Conservation (phyloP, 108 stramenopile genomes). For the Seminavis robusta region DNA sequence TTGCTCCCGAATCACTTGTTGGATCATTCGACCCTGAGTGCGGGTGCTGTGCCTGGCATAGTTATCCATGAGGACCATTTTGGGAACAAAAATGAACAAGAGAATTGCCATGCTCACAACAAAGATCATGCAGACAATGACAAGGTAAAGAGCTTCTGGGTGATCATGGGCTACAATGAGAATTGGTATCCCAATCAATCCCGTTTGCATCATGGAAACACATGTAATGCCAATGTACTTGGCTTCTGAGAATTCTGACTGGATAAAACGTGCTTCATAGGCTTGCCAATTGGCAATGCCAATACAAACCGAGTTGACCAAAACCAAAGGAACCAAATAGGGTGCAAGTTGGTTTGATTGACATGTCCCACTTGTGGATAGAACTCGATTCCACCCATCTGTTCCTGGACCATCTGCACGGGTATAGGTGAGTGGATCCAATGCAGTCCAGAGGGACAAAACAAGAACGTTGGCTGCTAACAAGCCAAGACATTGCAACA, state of each 20-base stretch:
- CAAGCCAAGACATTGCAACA: constrained; percentile 31
- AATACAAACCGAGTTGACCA: constrained; percentile 22
- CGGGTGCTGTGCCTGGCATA: too few relatives aligned
- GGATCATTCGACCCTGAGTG: too few relatives aligned
- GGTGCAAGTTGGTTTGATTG: constrained; percentile 2
- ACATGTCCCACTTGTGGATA: constrained; percentile 19
- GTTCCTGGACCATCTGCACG: constrained; percentile 9
- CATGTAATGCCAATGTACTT: constrained; percentile 28
- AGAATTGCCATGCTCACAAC: constrained; percentile 14
- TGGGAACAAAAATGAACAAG: constrained; percentile 38
- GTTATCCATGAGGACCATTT: constrained; percentile 15
- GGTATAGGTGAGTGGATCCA: constrained; percentile 30
- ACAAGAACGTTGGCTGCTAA: constrained; percentile 27
- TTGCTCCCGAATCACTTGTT: too few relatives aligned
- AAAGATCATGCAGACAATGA: constrained; percentile 23
- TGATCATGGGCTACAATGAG: constrained; percentile 14
- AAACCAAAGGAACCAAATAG: constrained; percentile 10
- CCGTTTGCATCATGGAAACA: constrained; percentile 27
- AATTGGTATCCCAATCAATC: constrained; percentile 30
- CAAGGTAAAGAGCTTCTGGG: constrained; percentile 18
- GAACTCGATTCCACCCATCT: constrained; percentile 27
- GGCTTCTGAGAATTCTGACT: constrained; percentile 32
- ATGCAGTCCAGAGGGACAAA: constrained; percentile 33
- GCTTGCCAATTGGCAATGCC: constrained; percentile 35
- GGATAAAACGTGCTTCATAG: constrained; percentile 32